phyloP scores from a whole-genome alignment of 345 rosid species.

The Turritis glabra region DNA sequence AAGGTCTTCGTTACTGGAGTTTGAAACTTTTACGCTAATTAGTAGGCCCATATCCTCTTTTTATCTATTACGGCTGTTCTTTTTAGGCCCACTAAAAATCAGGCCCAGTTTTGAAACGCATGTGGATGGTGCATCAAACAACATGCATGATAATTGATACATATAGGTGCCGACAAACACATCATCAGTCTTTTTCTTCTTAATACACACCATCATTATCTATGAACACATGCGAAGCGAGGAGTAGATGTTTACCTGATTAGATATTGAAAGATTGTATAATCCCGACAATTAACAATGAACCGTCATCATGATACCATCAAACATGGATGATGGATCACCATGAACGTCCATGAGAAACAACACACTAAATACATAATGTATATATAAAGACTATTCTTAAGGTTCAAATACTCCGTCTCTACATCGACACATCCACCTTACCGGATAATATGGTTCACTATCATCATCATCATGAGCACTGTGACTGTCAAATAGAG shows the following conservation, averaged over 20 bases:
- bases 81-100: background rate
- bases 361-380: background rate
- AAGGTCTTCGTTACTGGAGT: slow-evolving; percentile 1
- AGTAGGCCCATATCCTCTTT: background rate
- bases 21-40: background rate
- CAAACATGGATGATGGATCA: slow-evolving; percentile 2
- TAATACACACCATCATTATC: background rate
- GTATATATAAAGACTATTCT: background rate
- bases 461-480: slow-evolving; percentile 27
- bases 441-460: slow-evolving; percentile 60
- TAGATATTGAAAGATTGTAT: background rate
- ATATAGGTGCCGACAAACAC: background rate
- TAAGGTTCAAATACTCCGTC: slow-evolving; percentile 53
- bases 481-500: slow-evolving; percentile 47
- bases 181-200: background rate
- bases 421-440: slow-evolving; percentile 76
- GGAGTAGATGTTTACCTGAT: background rate
- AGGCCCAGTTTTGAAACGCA: background rate
- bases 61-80: background rate
- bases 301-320: background rate
- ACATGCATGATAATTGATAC: slow-evolving; percentile 10
- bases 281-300: background rate
- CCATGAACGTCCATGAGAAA: slow-evolving; percentile 11
- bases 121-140: background rate
- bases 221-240: background rate